These are phyloP conservation scores for Xylariaceae sp. DNA, from an alignment of 2,329 filamentous ascomycete genomes.

Conservation along the genomic window DNA sequence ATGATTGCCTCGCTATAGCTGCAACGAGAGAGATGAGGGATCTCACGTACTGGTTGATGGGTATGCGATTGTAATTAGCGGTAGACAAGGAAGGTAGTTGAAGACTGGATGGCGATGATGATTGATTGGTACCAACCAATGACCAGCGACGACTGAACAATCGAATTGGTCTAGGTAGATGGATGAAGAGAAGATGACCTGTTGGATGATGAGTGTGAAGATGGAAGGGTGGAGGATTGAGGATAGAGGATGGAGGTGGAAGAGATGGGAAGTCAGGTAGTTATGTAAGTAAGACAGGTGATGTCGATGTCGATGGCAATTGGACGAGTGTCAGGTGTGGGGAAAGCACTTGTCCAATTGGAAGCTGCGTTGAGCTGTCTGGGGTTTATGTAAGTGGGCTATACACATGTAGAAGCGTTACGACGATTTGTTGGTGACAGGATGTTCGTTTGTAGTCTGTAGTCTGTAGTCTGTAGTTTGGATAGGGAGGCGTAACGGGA, in stretches of 20 bases:
- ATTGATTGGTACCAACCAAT: not conserved
- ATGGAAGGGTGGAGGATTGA: conserved; percentile 4
- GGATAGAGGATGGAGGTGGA: not conserved
- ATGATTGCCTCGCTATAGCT: not conserved
- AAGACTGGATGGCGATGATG: not conserved
- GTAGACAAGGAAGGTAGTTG: not conserved
- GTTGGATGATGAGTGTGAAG: conserved; percentile 26
- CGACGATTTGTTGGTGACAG: conserved; percentile 9
- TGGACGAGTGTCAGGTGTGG: conserved; percentile 22
- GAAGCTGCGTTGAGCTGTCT: not conserved
- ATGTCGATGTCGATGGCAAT: conserved; percentile 20
- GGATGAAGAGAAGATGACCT: conserved; percentile 5
- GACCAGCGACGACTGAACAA: not conserved
- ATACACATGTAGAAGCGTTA: not conserved
- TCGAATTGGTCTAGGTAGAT: conserved; percentile 4
- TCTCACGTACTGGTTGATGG: conserved; percentile 18
- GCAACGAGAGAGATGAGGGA: not conserved
- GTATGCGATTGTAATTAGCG: not conserved
- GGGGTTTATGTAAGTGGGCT: conserved; percentile 2
- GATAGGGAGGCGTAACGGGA: too few relatives aligned
- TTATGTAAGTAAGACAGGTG: conserved; percentile 12
- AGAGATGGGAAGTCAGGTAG: conserved; percentile 4
- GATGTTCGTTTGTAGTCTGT: not conserved
- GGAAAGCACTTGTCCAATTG: conserved; percentile 24
- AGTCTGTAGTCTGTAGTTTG: not conserved